Evolutionary conservation across 257 asterid species (phyloP), one percentile per base, ranked within the genome.

Genomic region (Leonotis leonurus): DNA sequence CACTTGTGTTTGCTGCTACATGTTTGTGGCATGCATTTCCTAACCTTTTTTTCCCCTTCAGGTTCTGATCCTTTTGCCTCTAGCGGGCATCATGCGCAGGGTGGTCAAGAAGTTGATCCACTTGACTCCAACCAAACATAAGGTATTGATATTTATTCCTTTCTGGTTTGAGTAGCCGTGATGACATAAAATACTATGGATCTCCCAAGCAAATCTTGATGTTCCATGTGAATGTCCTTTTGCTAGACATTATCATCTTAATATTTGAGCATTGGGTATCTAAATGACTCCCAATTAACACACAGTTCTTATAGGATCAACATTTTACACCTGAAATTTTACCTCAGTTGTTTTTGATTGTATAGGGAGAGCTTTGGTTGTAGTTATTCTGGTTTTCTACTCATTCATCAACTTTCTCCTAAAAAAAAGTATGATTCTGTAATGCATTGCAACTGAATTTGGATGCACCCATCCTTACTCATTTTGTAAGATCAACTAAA

Each of bases 41-140:
- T 21, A 11, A n/a, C n/a, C 2, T 35, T 18, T 24, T 69, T 65
- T 32, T 44, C 61, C 52, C 60, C 56, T 77, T 65, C 75, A 92
- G 99, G 86, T 86, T 74, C 75, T 92, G 85, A 80, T 89, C 56
- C 85, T 92, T 72, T 67, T 92, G 76, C 97, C 99, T 21, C 82
- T 85, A 46, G 95, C 97, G 46, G 90, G 99, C 59, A 77, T 89
- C 77, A 95, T 95, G 67, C 83, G 81, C 60, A 75, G 96, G 70
- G 78, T 77, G 48, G 87, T 89, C 54, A 85, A 76, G 80, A 82
- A 91, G 79, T 76, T 92, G 88, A 83, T 92, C 69, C 78, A 89
- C 62, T 73, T 92, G 74, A 89, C 88, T 60, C 99, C 99, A 62
- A 64, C 85, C 56, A 89, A 92, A 80, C 75, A 81, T 65, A 85